Conservation (phyloP, 2,329 filamentous ascomycete genomes). For the Chrysoporthe cubensis region DNA sequence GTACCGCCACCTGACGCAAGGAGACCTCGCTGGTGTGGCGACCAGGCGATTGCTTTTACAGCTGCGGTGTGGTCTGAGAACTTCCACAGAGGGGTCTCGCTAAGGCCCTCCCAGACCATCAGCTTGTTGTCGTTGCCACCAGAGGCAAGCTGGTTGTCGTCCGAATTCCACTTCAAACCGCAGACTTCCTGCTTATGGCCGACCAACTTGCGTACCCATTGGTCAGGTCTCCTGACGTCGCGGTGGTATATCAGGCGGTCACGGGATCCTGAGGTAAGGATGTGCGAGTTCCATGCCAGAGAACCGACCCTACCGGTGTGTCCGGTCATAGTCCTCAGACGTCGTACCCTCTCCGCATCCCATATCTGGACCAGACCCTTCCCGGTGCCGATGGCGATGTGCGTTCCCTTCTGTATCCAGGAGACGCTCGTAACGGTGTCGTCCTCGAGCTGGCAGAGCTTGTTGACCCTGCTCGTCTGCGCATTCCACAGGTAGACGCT, state of each 20-base stretch:
- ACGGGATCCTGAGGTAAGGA: constrained; percentile 91
- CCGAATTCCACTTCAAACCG: constrained; percentile 94
- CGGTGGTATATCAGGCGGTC: constrained; percentile 94
- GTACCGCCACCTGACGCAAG: constrained; percentile 96
- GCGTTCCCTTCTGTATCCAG: constrained; percentile 97
- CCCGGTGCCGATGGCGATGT: constrained; percentile 91
- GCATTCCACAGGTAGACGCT: constrained; percentile 99
- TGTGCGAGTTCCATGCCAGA: constrained; percentile 97
- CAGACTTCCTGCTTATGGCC: constrained; percentile 99
- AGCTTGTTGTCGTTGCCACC: constrained; percentile 99
- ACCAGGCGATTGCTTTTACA: constrained; percentile 98
- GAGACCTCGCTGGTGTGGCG: constrained; percentile 89
- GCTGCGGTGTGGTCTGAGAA: constrained; percentile 95
- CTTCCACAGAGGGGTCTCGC: constrained; percentile 89
- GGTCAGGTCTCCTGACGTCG: constrained; percentile 89
- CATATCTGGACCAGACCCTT: constrained; percentile 97
- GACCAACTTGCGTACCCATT: constrained; percentile 83
- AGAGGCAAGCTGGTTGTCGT: constrained; percentile 91
- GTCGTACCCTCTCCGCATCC: constrained; percentile 86
- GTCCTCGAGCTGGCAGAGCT: constrained; percentile 88
- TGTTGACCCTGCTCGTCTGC: constrained; percentile 85
- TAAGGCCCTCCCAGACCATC: constrained; percentile 97
- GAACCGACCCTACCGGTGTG: constrained; percentile 93
- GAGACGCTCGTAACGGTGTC: constrained; percentile 96
- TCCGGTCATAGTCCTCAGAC: constrained; percentile 93